A percentile compares a stretch with the other conserved stretches of the same genome.
Conservation (phyloP, 345 rosid genomes). For the Citrus glauca region DNA sequence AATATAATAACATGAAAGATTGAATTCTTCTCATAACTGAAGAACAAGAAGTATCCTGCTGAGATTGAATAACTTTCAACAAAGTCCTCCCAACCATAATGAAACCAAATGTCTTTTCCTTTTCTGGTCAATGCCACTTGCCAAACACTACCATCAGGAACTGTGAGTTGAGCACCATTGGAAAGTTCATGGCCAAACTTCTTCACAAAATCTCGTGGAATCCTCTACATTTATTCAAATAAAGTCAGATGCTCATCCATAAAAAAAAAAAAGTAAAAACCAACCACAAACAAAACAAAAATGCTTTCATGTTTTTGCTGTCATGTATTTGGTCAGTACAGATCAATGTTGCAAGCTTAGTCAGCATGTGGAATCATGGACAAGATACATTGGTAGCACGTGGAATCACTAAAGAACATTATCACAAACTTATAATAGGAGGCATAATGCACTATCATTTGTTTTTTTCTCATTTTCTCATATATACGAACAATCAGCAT, state of each 20-base stretch:
- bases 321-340: background rate
- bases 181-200: conserved; percentile 34
- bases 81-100: conserved; percentile 42
- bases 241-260: background rate
- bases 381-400: no score
- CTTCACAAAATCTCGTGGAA: conserved; percentile 36
- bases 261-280: background rate
- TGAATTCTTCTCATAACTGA: conserved; percentile 32
- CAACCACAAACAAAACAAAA: background rate
- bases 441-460: no score
- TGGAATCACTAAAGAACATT: no score
- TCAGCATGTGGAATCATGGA: no score
- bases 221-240: conserved; percentile 19
- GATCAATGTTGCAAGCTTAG: no score
- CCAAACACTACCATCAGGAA: conserved; percentile 38
- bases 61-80: conserved; percentile 28
- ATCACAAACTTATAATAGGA: no score
- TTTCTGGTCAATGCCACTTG: conserved; percentile 25
- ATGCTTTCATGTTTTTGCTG: background rate
- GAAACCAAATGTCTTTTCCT: conserved; percentile 33
- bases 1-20: conserved; percentile 33
- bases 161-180: conserved; percentile 22
- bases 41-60: conserved; percentile 30
- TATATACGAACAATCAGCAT: no score
- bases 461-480: no score